Conservation (phyloP, 2,329 filamentous ascomycete species). For the Verticillium nonalfalfae region DNA sequence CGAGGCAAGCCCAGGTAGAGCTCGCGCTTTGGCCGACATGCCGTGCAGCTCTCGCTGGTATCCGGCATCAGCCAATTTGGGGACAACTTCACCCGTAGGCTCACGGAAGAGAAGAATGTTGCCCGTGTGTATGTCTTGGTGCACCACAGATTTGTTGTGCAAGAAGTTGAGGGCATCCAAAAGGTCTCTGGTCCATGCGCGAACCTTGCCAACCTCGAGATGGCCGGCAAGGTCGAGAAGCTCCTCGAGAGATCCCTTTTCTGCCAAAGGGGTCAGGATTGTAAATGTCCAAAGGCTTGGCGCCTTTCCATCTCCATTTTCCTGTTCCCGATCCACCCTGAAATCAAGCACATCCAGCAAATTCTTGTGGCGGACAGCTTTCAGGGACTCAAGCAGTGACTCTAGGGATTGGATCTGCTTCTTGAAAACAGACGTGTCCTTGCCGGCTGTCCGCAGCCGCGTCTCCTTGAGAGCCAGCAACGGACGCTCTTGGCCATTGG, state of each 20-base stretch:
- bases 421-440: constrained; percentile 60
- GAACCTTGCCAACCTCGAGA: constrained; percentile 67
- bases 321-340: constrained; percentile 57
- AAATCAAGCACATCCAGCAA: constrained; percentile 77
- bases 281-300: constrained; percentile 61
- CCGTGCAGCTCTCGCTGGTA: constrained; percentile 64
- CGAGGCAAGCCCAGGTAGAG: constrained; percentile 46
- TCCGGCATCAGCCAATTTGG: constrained; percentile 69
- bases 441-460: constrained; percentile 48
- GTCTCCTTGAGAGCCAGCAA: constrained; percentile 71
- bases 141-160: constrained; percentile 76
- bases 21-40: constrained; percentile 46
- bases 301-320: constrained; percentile 25
- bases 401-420: constrained; percentile 73
- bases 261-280: constrained; percentile 69
- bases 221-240: constrained; percentile 73
- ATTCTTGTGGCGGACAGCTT: constrained; percentile 68
- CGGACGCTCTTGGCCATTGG: constrained; percentile 47
- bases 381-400: constrained; percentile 67
- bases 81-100: constrained; percentile 59
- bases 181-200: constrained; percentile 86
- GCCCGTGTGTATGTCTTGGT: constrained; percentile 73
- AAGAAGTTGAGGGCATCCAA: constrained; percentile 84
- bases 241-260: constrained; percentile 77
- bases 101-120: constrained; percentile 76